Base-by-base conservation (phyloP, 2,329 filamentous ascomycete species). In the Fusarium torreyae region DNA sequence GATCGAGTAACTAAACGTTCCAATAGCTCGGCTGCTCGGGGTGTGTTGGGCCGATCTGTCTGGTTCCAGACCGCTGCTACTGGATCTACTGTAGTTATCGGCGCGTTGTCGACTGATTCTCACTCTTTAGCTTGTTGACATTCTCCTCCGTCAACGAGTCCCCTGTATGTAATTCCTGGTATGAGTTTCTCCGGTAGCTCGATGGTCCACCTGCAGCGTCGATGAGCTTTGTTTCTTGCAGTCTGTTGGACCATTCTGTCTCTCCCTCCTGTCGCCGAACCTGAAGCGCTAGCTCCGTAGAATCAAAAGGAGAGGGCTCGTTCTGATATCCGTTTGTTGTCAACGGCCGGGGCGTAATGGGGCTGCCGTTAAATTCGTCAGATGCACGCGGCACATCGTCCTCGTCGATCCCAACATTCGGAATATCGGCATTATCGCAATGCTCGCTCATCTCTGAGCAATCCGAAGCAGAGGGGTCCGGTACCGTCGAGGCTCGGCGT, bases 101-200 rank as follows among this genome's bases (percentile, higher is more conserved):
- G 24, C 66, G 72, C 50, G 63, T 48, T 31, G 61, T 65, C 38
- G 64, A 66, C 45, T 70, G 66, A 45, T 74, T 80, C 57, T 83
- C 79, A 58, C 76, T 77, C 58, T 80, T 80, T 44, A 87, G 70
- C 63, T 79, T 85, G 36, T 82, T 84, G 46, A 88, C 77, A 68
- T 88, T 88, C 71, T 86, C 86, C 65, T 86, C 83, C 2, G 86
- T 88, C 64, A 88, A 70, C 7, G 81, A 81, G 56, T 86, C 83
- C 5, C 81, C 81, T 9, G 71, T 58, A 13, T 77, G 73, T 26
- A 73, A 62, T 39, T 79, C 80, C 11, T 81, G 76, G 28, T 79
- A 78, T 9, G 78, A 78, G 31, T 74, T 78, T 17, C 72, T 74
- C n/a, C 77, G 69, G 44, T 77, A 76, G 26, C 68, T 75, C 7